Evolutionary conservation across 257 asterid species (phyloP).

Genomic region (Solanum virginianum): DNA sequence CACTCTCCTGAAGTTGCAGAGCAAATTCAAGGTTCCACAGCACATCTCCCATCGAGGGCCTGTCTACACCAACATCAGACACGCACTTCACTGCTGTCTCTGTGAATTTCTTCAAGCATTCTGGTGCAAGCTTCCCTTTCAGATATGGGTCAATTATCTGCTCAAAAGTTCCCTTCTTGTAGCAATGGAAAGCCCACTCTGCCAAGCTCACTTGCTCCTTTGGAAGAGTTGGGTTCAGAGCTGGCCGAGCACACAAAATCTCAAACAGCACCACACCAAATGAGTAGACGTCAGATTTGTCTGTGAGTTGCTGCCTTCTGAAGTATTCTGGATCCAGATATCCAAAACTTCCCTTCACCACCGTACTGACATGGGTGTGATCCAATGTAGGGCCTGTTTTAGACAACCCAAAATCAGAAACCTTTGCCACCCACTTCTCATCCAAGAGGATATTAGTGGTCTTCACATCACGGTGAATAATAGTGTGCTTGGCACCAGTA

Average conservation of each 20-base stretch:
- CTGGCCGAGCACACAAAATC: conserved; percentile 81
- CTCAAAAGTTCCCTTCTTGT: conserved; percentile 66
- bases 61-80: conserved; percentile 61
- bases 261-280: conserved; percentile 74
- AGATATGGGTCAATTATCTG: conserved; percentile 71
- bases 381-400: conserved; percentile 85
- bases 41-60: conserved; percentile 94
- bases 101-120: conserved; percentile 70
- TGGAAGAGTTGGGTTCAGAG: conserved; percentile 64
- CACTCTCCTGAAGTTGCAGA: conserved; percentile 84
- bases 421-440: conserved; percentile 56
- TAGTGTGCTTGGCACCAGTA: conserved; percentile 81
- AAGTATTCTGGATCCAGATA: conserved; percentile 88
- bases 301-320: conserved; percentile 56
- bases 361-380: conserved; percentile 84
- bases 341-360: conserved; percentile 78
- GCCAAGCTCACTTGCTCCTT: conserved; percentile 90
- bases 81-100: conserved; percentile 91
- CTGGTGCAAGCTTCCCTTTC: conserved; percentile 85
- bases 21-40: conserved; percentile 94
- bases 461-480: conserved; percentile 87
- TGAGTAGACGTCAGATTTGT: conserved; percentile 23
- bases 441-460: conserved; percentile 51
- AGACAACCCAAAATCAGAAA: conserved; percentile 80
- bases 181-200: conserved; percentile 83